phyloP scores from a whole-genome alignment of 768 basidiomycete species.

The Cytidiella melzeri region DNA sequence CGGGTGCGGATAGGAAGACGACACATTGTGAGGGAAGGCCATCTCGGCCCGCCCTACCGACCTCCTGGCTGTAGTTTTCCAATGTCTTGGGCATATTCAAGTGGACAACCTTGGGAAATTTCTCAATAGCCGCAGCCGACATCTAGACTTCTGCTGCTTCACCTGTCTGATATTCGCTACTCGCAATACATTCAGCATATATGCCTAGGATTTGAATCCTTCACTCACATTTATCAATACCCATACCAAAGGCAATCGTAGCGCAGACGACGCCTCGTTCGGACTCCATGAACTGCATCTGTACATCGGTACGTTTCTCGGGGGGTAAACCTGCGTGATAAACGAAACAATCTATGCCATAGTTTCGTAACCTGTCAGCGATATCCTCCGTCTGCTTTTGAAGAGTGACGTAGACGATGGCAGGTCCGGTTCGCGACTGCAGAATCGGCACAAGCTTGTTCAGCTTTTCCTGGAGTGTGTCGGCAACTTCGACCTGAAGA shows the following conservation, averaged over 20 bases:
- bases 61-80: slow-evolving; percentile 42
- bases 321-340: slow-evolving; percentile 40
- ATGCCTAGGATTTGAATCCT: neutral
- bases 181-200: neutral
- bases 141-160: neutral
- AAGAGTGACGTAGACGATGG: slow-evolving; percentile 41
- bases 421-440: slow-evolving; percentile 31
- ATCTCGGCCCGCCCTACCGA: slow-evolving; percentile 39
- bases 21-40: slow-evolving; percentile 37
- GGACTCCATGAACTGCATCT: slow-evolving; percentile 34
- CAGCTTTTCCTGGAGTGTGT: slow-evolving; percentile 30
- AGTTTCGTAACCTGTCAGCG: slow-evolving; percentile 21
- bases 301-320: slow-evolving; percentile 31
- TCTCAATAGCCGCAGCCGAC: neutral
- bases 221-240: slow-evolving; percentile 33
- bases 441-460: slow-evolving; percentile 31
- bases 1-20: slow-evolving; percentile 37
- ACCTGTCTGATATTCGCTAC: slow-evolving; percentile 32
- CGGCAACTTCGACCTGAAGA: slow-evolving; percentile 29
- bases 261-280: slow-evolving; percentile 33
- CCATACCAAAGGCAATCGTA: slow-evolving; percentile 44
- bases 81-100: slow-evolving; percentile 40
- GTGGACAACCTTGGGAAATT: slow-evolving; percentile 29
- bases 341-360: slow-evolving; percentile 26
- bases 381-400: slow-evolving; percentile 38